Evolutionary conservation across 2,329 filamentous ascomycete species (phyloP), one percentile per base, ranked within the genome.

Genomic region (Aspergillus pseudonomiae): DNA sequence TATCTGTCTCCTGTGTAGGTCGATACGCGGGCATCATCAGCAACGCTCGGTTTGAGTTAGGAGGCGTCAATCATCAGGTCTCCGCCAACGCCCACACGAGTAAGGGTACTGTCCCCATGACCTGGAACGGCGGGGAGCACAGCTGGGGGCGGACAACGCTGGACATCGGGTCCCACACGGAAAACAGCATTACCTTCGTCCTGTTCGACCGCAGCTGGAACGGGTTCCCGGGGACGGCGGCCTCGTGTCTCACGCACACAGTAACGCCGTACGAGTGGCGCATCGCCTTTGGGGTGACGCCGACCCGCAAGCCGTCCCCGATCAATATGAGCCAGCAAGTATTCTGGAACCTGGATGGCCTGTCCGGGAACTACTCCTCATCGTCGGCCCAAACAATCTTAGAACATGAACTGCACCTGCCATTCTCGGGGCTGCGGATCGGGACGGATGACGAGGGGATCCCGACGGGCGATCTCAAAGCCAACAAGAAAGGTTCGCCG

Each of bases 181-280:
- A 50, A 21, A 58, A 58, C 26, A 58, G 56, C 56, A 58, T 58
- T 30, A 58, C 56, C 19, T 58, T 58, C 30, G 56, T 58, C 9
- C 56, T 58, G 30, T 58, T 58, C 19, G 56, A 58, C 28, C n/a
- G 28, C 56, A 58, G 39, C 11, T 58, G 56, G 56, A 58, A 58
- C 28, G 56, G 56, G 24, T 48, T 58, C 56, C 56, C 56, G 11
- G 56, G 56, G 21, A 48, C 32, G 21, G 26, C 32, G 11, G 56
- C 56, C 21, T 58, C 56, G 16, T 58, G 56, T n/a, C 21, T 54
- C 10, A 54, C 50, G 26, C 50, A 54, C 24, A 54, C 50, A 10
- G 50, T 54, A 14, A 54, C 50, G 19, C 50, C 50, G 16, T 54
- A 54, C 19, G 21, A 54, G 50, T 54, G 50, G 50, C 50, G 50